phyloP scores from a whole-genome alignment of 2,329 filamentous ascomycete species.

The Penicillium sp. region DNA sequence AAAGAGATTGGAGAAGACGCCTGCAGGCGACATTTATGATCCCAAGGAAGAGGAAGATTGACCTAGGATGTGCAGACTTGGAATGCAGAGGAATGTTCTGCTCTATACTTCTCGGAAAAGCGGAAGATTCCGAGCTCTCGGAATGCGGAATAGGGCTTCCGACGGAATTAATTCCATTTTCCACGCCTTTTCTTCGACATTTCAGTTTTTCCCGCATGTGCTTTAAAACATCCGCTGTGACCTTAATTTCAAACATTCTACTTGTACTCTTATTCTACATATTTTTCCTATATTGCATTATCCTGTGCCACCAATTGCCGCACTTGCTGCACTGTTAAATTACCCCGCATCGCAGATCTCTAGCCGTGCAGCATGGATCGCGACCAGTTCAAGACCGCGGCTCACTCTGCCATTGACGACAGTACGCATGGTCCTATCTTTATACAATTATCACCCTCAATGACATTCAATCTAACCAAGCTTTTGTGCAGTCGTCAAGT shows the following conservation, averaged over 20 bases:
- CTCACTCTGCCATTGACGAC: slow-evolving; percentile 75
- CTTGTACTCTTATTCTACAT: background rate
- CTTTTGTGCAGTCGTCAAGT: slow-evolving; percentile 64
- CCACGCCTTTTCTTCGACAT: slow-evolving; percentile 2
- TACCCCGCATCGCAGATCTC: slow-evolving; percentile 1
- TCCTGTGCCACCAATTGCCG: background rate
- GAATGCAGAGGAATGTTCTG: background rate
- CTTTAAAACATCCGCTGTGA: background rate
- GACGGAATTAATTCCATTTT: slow-evolving; percentile 6
- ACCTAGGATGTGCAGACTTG: background rate
- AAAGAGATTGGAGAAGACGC: slow-evolving; percentile 37
- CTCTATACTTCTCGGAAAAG: background rate
- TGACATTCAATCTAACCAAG: background rate
- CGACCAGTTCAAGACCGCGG: slow-evolving; percentile 72
- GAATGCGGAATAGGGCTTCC: background rate
- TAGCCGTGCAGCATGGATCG: slow-evolving; percentile 63
- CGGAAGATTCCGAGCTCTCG: slow-evolving; percentile 1
- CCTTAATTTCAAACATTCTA: background rate
- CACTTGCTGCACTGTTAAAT: background rate
- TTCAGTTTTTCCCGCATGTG: background rate
- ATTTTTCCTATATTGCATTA: background rate
- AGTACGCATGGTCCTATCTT: slow-evolving; percentile 55
- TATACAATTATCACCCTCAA: background rate
- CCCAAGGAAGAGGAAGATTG: slow-evolving; percentile 19
- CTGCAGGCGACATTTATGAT: slow-evolving; percentile 20